These are phyloP conservation scores for Oryza officinalis DNA, from an alignment of 176 grass and related monocot species.

Conservation along the genomic window DNA sequence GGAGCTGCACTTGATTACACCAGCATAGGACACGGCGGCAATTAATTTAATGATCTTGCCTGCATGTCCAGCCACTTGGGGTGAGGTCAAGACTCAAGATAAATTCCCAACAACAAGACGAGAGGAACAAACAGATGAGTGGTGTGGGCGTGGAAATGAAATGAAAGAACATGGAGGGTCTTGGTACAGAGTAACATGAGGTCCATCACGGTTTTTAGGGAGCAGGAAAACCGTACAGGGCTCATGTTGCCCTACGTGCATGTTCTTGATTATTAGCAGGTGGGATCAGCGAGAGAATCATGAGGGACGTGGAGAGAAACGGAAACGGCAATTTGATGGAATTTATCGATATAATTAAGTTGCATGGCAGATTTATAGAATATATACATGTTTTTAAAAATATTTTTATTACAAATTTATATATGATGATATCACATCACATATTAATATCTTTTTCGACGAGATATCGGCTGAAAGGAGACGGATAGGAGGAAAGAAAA, in stretches of 20 bases:
- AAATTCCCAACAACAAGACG: conserved; percentile 17
- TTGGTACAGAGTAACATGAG: neutral
- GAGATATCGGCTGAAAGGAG: too few species aligned
- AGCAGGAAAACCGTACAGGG: neutral
- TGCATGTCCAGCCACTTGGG: neutral
- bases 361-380: too few species aligned
- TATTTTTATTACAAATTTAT: too few species aligned
- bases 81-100: neutral
- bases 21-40: neutral
- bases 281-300: neutral
- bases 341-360: too few species aligned
- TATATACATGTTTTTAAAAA: too few species aligned
- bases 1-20: conserved; percentile 2
- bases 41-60: neutral
- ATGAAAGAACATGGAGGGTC: neutral
- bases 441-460: too few species aligned
- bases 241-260: neutral
- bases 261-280: neutral
- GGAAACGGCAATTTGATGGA: too few species aligned
- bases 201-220: neutral
- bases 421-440: too few species aligned
- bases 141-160: neutral
- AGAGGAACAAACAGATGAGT: conserved; percentile 17
- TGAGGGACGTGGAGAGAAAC: too few species aligned
- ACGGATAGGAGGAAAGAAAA: too few species aligned